These are phyloP conservation scores for Eimeria sp. DNA, from an alignment of 169 alveolate species.

Conservation along the genomic window DNA sequence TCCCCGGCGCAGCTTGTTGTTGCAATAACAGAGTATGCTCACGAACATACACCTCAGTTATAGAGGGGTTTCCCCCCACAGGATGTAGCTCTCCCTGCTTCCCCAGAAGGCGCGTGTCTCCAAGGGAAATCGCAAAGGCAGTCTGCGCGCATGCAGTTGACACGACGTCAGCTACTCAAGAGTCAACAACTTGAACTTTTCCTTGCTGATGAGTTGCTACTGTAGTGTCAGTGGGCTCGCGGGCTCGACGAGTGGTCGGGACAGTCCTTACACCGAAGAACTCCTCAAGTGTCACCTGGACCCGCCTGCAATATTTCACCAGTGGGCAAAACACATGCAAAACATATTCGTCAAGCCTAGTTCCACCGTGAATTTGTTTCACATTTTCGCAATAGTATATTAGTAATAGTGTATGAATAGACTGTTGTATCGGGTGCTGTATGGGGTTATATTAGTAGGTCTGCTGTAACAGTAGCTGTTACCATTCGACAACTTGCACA, in stretches of 20 bases:
- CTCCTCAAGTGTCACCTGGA: constrained; percentile 70
- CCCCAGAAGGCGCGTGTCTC: constrained; percentile 73
- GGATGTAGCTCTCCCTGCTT: constrained; percentile 64
- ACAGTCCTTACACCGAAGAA: constrained; percentile 52
- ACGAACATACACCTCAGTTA: constrained; percentile 41
- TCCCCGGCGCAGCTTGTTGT: background rate
- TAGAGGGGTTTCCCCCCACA: constrained; percentile 18
- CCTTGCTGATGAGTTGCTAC: background rate
- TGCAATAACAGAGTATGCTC: background rate
- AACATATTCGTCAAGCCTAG: background rate
- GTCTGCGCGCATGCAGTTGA: constrained; percentile 56
- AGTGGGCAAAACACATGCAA: background rate
- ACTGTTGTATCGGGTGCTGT: background rate
- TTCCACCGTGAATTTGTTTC: background rate
- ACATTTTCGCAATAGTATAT: background rate
- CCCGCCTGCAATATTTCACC: constrained; percentile 48
- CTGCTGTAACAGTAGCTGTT: constrained; percentile 3
- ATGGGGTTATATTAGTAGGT: background rate
- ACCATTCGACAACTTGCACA: constrained; percentile 74
- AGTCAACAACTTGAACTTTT: background rate
- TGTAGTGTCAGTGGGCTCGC: background rate
- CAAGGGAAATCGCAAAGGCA: constrained; percentile 56
- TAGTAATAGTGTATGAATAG: background rate
- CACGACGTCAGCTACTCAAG: background rate
- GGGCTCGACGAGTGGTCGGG: background rate